phyloP scores from a whole-genome alignment of 805 yeast species.

The Saccharomycopsis sp. region DNA sequence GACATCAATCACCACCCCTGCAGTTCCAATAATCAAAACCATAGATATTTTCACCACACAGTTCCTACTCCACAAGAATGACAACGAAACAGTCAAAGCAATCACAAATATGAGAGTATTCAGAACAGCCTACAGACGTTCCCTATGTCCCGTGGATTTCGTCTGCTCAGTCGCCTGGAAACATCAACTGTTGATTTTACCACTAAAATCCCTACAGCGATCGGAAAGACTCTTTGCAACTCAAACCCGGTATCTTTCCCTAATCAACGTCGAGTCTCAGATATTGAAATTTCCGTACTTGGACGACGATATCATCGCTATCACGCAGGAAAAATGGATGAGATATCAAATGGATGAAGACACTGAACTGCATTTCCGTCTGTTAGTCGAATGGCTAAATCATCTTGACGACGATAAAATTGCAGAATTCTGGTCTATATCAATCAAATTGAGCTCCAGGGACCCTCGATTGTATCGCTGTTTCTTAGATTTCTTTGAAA shows the following conservation, averaged over 20 bases:
- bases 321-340: not conserved
- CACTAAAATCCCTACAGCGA: not conserved
- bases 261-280: not conserved
- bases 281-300: not conserved
- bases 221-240: not conserved
- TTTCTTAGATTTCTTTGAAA: not conserved
- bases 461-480: not conserved
- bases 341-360: not conserved
- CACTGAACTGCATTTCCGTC: not conserved
- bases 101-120: too few relatives aligned
- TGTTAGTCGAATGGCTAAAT: not conserved
- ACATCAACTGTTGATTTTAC: too few relatives aligned
- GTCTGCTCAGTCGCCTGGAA: too few relatives aligned
- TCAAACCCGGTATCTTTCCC: not conserved
- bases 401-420: not conserved
- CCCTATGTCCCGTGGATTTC: too few relatives aligned
- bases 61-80: too few relatives aligned
- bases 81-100: too few relatives aligned
- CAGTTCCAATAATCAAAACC: too few relatives aligned
- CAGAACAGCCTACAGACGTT: too few relatives aligned
- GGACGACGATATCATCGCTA: not conserved
- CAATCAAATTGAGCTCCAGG: not conserved
- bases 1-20: too few relatives aligned
- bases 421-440: not conserved
- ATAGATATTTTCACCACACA: too few relatives aligned